Evolutionary conservation across 176 grass and related monocot species (phyloP), one percentile per base, ranked within the genome.

Genomic region (Bromus sterilis): DNA sequence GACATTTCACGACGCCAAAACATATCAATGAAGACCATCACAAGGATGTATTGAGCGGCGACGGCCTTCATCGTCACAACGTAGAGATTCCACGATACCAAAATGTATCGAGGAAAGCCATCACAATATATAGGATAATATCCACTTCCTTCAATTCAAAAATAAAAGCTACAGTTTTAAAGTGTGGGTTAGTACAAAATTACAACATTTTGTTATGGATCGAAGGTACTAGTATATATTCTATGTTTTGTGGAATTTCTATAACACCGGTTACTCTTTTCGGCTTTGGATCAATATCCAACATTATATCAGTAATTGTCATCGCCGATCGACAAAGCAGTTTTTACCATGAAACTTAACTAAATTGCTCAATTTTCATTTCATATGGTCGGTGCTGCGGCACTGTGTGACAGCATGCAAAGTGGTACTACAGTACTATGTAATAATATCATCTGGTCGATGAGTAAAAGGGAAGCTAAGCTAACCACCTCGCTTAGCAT

Each of bases 391-490:
- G 36, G 66, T 42, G 66, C 36, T 15, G 36, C 49, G 6, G 21
- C 49, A 53, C 49, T 26, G 36, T 69, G n/a, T 42, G 36, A 41
- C n/a, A 69, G n/a, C 66, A 42, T 15, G 66, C 36, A 69, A 69
- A 41, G 33, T 40, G 49, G 18, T 53, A 21, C 5, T 41, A 41
- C 66, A 69, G 36, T 69, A 69, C 66, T 26, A 69, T 69, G 66
- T 26, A 12, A 69, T 69, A 69, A 69, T 69, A 69, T 69, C 66
- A 69, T 16, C 49, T 53, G 66, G 41, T 69, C 36, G 36, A 26
- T 37, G 66, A 69, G 66, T 69, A 36, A 69, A 69, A 70, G 36
- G 66, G 11, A 26, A 70, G 37, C 66, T 70, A 70, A 70, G 66
- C 66, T 70, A 70, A 70, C 66, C 24, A 42, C 39, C 66, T 41